Conservation (phyloP, 441 rosid genomes). For the Gossypium gossypioides region DNA sequence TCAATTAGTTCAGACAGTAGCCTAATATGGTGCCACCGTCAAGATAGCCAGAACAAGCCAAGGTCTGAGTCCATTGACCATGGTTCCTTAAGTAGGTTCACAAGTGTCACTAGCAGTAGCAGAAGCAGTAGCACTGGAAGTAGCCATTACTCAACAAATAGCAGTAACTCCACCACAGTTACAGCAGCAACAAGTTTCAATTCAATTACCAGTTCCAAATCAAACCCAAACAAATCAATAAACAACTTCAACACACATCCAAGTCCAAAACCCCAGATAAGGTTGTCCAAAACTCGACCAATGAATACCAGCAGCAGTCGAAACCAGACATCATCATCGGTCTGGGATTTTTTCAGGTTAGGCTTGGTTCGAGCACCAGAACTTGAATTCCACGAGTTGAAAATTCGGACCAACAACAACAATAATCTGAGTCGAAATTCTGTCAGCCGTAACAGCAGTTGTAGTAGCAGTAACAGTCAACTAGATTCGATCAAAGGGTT, state of each 20-base stretch:
- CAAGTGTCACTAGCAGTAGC: constrained; percentile 36
- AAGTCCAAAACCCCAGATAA: constrained; percentile 67
- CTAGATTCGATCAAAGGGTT: constrained; percentile 13
- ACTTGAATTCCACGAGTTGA: constrained; percentile 46
- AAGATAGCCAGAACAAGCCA: constrained; percentile 15
- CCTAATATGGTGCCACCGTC: constrained; percentile 7
- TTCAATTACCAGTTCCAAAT: constrained; percentile 7
- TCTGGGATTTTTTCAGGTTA: constrained; percentile 59
- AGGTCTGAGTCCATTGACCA: constrained; percentile 56
- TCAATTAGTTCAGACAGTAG: constrained; percentile 44
- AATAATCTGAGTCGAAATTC: constrained; percentile 23
- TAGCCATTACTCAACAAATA: constrained; percentile 25
- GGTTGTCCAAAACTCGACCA: constrained; percentile 25
- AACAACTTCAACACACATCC: constrained; percentile 45
- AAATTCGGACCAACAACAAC: constrained; percentile 20
- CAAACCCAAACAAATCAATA: constrained; percentile 19
- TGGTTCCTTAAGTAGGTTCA: constrained; percentile 20
- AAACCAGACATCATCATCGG: constrained; percentile 37
- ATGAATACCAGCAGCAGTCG: constrained; percentile 16
- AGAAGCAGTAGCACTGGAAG: constrained; percentile 37
- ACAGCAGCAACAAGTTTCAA: not conserved
- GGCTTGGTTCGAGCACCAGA: constrained; percentile 75
- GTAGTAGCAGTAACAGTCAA: constrained; percentile 28
- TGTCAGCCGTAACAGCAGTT: constrained; percentile 48
- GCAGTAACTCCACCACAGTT: constrained; percentile 3